Percentiles rank a stretch among this genome's conserved stretches.
Evolutionary conservation across 495 filamentous ascomycete species (phyloP).

Genomic region (Penicillium cinerascens): DNA sequence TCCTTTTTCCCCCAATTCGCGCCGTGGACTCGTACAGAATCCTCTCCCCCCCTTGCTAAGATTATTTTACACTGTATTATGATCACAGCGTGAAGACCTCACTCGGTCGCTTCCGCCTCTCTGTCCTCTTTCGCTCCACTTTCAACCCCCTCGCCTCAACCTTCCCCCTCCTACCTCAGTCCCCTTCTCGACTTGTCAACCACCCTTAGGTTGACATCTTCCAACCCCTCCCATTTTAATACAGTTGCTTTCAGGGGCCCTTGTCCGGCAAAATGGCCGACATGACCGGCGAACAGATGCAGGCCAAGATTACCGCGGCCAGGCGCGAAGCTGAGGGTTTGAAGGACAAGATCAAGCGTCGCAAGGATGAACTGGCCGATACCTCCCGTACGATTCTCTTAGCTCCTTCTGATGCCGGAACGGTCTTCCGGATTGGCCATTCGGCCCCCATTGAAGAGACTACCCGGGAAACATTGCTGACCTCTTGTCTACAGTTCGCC

Average conservation of each 20-base stretch:
- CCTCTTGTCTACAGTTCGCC: constrained; percentile 63
- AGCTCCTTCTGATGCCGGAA: constrained; percentile 1
- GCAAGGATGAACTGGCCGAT: constrained; percentile 99
- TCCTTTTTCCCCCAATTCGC: constrained; percentile 11
- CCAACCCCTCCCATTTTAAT: constrained; percentile 12
- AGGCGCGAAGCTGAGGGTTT: constrained; percentile 95
- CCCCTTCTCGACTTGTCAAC: constrained; percentile 7
- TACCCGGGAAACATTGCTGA: constrained; percentile 15
- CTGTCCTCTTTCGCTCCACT: constrained; percentile 17
- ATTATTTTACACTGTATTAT: constrained; percentile 17
- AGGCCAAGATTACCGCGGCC: constrained; percentile 90
- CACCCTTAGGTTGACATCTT: constrained; percentile 13
- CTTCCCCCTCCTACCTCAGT: constrained; percentile 5
- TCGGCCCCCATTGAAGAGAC: neutral
- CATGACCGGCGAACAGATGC: constrained; percentile 70
- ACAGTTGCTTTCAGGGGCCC: constrained; percentile 27
- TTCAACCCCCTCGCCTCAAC: constrained; percentile 12
- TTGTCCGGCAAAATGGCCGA: constrained; percentile 50
- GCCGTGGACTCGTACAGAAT: constrained; percentile 9
- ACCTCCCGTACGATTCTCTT: constrained; percentile 75
- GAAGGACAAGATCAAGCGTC: constrained; percentile 98
- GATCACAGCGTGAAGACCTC: constrained; percentile 19
- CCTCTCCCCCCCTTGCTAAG: constrained; percentile 5
- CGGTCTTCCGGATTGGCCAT: neutral
- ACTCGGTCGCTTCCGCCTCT: constrained; percentile 16